A percentile compares a stretch with the other conserved stretches of the same genome.
Evolutionary conservation across 257 asterid genomes (phyloP).

Genomic region (Salvia miltiorrhiza): DNA sequence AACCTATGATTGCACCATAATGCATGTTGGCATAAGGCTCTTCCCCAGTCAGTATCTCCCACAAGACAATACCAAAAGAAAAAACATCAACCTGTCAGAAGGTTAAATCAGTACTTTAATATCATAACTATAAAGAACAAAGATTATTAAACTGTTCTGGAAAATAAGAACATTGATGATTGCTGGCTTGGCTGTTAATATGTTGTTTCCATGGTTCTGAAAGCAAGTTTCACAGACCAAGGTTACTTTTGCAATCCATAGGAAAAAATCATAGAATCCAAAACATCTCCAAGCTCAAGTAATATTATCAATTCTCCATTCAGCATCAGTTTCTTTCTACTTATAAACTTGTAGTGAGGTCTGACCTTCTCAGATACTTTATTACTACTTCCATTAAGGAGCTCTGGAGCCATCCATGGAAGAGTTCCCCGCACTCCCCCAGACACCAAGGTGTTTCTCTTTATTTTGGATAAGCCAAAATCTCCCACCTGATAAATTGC

Average conservation of each 20-base stretch:
- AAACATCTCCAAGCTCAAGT: not conserved
- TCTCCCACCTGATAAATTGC: slow-evolving; percentile 70
- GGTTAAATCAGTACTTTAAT: not conserved
- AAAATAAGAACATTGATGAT: not conserved
- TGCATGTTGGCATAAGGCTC: slow-evolving; percentile 97
- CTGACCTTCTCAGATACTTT: slow-evolving; percentile 89
- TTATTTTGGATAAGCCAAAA: slow-evolving; percentile 84
- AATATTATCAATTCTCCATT: slow-evolving; percentile 5
- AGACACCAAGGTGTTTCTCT: slow-evolving; percentile 86
- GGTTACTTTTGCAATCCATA: not conserved
- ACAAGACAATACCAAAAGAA: slow-evolving; percentile 87
- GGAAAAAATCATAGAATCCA: not conserved
- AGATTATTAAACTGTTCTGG: not conserved
- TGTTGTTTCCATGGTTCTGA: not conserved
- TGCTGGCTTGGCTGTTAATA: not conserved
- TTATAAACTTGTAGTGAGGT: not conserved
- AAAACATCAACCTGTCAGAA: slow-evolving; percentile 77
- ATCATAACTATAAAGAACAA: not conserved
- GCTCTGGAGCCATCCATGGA: slow-evolving; percentile 98
- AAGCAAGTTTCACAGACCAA: not conserved
- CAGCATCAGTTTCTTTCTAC: slow-evolving; percentile 3
- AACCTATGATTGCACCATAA: slow-evolving; percentile 86
- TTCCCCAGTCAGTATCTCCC: slow-evolving; percentile 98
- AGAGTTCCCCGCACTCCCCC: slow-evolving; percentile 95
- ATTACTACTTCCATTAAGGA: slow-evolving; percentile 71